Base-by-base conservation (phyloP, 1,139 yeast genomes). In the Casaregolazyma lundiana region DNA sequence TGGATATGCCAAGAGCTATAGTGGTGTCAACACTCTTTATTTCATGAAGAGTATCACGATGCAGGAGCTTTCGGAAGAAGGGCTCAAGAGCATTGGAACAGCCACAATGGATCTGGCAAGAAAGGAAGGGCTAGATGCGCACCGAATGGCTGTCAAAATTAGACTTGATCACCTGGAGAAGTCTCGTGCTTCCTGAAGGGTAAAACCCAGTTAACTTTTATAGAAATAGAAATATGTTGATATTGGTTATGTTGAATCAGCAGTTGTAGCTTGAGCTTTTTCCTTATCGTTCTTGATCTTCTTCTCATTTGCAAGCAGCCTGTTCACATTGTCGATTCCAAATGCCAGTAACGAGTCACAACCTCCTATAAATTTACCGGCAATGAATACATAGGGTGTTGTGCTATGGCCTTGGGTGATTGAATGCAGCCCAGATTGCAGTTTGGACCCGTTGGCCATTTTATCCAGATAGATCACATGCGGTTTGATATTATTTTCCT, bases 21-120 rank as follows among this genome's bases (percentile, higher is more conserved):
- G 95, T 54, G 99, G 99, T 49, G 97, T 90, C 50, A 92, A 92
- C 70, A 90, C 97, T 26, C 84, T 90, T 43, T 89, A 97, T 0
- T 92, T 88, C 80, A 95, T 87, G 68, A 92, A 94, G 69, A 89
- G 86, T 70, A 85, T 92, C 58, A 92, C 98, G 15, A 78, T 96
- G 16, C 98, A 92, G 70, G 88, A 84, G 61, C 86, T 92, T 17
- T 83, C 89, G 2, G 80, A 84, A 51, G 78, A 83, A 63, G 99
- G 99, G 17, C 75, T 92, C 58, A 72, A 78, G 64, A 81, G 81
- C 59, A 90, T 92, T 54, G 98, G 98, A 29, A 81, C 80, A 58
- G 97, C 97, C 1, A 97, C 94, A 16, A 92, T 92, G 95, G 81
- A 89, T 22, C 77, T 92, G 54, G 98, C 99, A n/a, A 89, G 81